Evolutionary conservation across 495 filamentous ascomycete genomes (phyloP).

Genomic region (Parathielavia hyrcaniae): DNA sequence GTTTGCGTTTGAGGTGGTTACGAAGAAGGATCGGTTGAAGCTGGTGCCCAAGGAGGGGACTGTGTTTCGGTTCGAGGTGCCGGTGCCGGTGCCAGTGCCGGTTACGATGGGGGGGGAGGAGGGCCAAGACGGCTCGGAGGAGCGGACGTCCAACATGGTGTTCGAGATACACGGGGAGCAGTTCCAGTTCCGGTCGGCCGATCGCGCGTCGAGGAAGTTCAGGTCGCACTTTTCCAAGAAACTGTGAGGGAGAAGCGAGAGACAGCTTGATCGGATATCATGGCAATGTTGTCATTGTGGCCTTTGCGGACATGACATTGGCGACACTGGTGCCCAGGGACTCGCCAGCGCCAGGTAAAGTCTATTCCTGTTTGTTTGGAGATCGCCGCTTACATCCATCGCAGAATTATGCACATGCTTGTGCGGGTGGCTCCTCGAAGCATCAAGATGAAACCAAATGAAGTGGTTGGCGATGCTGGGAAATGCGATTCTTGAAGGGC

Average conservation of each 20-base stretch:
- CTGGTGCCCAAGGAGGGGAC: constrained; percentile 84
- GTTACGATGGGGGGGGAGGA: constrained; percentile 16
- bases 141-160: constrained; percentile 44
- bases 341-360: neutral
- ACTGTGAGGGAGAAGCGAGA: constrained; percentile 41
- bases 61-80: constrained; percentile 71
- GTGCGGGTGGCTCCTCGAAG: no score
- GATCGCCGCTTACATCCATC: no score
- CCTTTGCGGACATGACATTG: neutral
- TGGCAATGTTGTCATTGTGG: neutral
- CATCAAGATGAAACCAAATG: no score
- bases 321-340: no score
- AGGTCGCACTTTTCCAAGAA: constrained; percentile 66
- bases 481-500: no score
- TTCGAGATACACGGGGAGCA: constrained; percentile 88
- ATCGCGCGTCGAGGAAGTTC: constrained; percentile 86
- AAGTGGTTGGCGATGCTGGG: no score
- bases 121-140: constrained; percentile 15
- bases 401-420: no score
- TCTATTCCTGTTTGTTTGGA: no score
- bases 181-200: constrained; percentile 73
- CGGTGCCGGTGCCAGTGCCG: constrained; percentile 52
- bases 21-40: constrained; percentile 58
- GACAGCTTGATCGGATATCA: neutral
- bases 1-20: constrained; percentile 80